Conservation (phyloP, 2,329 filamentous ascomycete species). For the Epichloe uncinata region DNA sequence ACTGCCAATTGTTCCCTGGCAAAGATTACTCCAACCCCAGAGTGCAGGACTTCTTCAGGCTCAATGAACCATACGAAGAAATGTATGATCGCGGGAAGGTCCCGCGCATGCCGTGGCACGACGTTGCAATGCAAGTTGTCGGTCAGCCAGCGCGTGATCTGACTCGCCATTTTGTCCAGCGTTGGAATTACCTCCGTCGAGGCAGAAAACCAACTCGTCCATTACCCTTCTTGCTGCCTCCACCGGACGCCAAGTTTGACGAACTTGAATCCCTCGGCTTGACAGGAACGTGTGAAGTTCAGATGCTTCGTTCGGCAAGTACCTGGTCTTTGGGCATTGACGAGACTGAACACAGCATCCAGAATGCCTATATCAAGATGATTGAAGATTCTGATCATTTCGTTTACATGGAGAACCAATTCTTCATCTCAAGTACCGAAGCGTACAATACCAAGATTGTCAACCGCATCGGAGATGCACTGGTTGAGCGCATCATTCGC, state of each 20-base stretch:
- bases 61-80: constrained; percentile 92
- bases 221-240: constrained; percentile 83
- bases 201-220: constrained; percentile 88
- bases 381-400: constrained; percentile 95
- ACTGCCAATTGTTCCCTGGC: constrained; percentile 91
- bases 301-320: constrained; percentile 81
- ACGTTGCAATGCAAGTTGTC: constrained; percentile 94
- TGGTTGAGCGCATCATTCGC: constrained; percentile 81
- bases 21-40: constrained; percentile 98
- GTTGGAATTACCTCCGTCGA: constrained; percentile 93
- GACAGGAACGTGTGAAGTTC: constrained; percentile 89
- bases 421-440: constrained; percentile 89
- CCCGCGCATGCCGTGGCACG: constrained; percentile 96
- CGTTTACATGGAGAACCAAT: constrained; percentile 98
- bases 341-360: constrained; percentile 84
- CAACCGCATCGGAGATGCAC: constrained; percentile 86
- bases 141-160: constrained; percentile 90
- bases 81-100: constrained; percentile 91
- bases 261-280: constrained; percentile 82
- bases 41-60: constrained; percentile 85
- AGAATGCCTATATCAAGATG: constrained; percentile 87
- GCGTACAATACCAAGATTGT: constrained; percentile 77
- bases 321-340: constrained; percentile 88
- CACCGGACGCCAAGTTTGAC: constrained; percentile 76
- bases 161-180: constrained; percentile 90